Evolutionary conservation across 2,329 filamentous ascomycete genomes (phyloP).

Genomic region (Aspergillus sergii): DNA sequence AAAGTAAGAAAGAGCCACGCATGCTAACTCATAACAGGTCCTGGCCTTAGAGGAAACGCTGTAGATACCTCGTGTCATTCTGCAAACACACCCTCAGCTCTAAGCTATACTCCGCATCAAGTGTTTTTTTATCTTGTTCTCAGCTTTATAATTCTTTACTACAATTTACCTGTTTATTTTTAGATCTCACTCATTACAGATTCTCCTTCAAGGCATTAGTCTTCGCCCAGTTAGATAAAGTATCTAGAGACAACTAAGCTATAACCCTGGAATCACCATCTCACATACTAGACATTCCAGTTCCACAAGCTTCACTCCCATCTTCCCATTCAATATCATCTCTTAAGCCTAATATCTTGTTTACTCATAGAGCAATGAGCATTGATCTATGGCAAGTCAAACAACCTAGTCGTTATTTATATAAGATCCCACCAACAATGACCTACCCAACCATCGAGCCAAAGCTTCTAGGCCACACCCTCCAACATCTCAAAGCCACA

Average conservation of each 20-base stretch:
- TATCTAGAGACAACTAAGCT: neutral
- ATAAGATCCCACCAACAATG: neutral
- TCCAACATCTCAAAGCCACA: neutral
- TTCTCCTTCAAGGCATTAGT: neutral
- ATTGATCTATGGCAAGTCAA: neutral
- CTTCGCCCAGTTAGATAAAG: neutral
- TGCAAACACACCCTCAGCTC: neutral
- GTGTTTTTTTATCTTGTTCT: neutral
- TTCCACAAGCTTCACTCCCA: neutral
- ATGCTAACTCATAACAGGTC: slow-evolving; percentile 44
- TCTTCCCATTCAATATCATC: neutral
- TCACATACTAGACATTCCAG: neutral
- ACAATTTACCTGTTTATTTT: neutral
- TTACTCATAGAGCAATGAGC: neutral
- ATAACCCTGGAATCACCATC: neutral
- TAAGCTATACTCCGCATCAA: neutral
- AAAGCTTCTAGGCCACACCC: neutral
- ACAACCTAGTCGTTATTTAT: neutral
- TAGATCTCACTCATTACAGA: neutral
- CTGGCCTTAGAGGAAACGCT: slow-evolving; percentile 55
- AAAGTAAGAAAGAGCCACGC: neutral
- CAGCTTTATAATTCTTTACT: neutral
- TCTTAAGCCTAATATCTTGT: neutral
- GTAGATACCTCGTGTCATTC: slow-evolving; percentile 19
- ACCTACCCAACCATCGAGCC: neutral